Percentiles rank a stretch among this genome's conserved stretches.
phyloP scores from a whole-genome alignment of 805 yeast genomes.

The Candida succiphila region DNA sequence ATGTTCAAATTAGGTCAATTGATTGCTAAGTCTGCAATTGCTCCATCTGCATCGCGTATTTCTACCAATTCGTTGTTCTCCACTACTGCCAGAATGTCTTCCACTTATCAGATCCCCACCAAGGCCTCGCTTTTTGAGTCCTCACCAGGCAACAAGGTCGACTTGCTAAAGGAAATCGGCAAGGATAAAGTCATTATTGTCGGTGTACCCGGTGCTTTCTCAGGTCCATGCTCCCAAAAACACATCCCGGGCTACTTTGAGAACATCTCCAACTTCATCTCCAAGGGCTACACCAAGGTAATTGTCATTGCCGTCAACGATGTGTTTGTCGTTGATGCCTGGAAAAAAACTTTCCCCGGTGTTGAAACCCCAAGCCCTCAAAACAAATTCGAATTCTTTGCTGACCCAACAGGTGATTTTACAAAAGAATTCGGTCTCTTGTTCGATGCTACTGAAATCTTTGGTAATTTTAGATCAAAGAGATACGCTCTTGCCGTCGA shows the following conservation, averaged over 20 bases:
- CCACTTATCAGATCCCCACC: neutral
- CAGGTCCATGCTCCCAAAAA: conserved; percentile 65
- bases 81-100: too few relatives aligned
- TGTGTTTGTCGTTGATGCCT: conserved; percentile 74
- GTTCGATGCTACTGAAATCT: conserved; percentile 68
- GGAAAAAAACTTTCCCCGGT: conserved; percentile 44
- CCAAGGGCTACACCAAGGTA: conserved; percentile 56
- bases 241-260: conserved; percentile 70
- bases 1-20: too few relatives aligned
- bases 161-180: conserved; percentile 11
- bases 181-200: conserved; percentile 33
- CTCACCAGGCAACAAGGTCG: conserved; percentile 12
- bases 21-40: too few relatives aligned
- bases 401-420: conserved; percentile 76
- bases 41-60: too few relatives aligned
- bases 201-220: conserved; percentile 68
- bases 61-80: too few relatives aligned
- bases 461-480: conserved; percentile 68
- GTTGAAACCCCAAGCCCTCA: neutral
- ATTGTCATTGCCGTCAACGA: conserved; percentile 78
- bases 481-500: conserved; percentile 71
- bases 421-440: conserved; percentile 51
- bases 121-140: conserved; percentile 10
- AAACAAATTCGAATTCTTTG: conserved; percentile 35
- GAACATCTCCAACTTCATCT: conserved; percentile 38